Conservation (phyloP, 805 yeast species). For the Nakazawaea ernobii region DNA sequence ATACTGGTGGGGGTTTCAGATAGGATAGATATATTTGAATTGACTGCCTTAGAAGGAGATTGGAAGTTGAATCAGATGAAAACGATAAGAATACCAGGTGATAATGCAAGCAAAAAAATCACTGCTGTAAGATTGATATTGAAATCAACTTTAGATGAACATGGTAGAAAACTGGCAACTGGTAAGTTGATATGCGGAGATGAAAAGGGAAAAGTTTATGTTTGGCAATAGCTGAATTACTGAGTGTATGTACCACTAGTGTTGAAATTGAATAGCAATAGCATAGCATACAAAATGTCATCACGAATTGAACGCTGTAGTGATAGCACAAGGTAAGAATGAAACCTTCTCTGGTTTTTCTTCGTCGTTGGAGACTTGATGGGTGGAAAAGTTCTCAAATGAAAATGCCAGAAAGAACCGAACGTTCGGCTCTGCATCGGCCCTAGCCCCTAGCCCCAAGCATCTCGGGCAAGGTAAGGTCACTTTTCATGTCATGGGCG, state of each 20-base stretch:
- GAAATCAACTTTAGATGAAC: constrained; percentile 24
- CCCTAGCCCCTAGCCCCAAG: too few relatives aligned
- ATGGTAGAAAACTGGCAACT: constrained; percentile 24
- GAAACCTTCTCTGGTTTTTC: too few relatives aligned
- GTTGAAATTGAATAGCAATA: too few relatives aligned
- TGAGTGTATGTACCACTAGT: neutral
- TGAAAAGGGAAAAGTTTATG: constrained; percentile 42
- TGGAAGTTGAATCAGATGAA: constrained; percentile 22
- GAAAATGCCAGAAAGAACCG: too few relatives aligned
- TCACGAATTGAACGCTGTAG: too few relatives aligned
- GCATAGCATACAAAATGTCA: too few relatives aligned
- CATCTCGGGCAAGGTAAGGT: too few relatives aligned
- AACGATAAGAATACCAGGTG: constrained; percentile 17
- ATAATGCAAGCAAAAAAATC: constrained; percentile 17
- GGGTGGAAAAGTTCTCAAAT: too few relatives aligned
- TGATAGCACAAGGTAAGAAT: too few relatives aligned
- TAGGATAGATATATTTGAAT: constrained; percentile 27
- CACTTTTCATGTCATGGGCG: too few relatives aligned
- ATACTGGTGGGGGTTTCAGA: constrained; percentile 30
- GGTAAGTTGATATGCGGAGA: constrained; percentile 50
- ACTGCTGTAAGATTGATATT: constrained; percentile 29
- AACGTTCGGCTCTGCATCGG: too few relatives aligned
- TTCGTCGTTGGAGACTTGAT: too few relatives aligned
- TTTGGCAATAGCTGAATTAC: constrained; percentile 29
- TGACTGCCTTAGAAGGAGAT: constrained; percentile 17